Evolutionary conservation across 2,329 filamentous ascomycete species (phyloP).

Genomic region (Mycosphaerella sp.): DNA sequence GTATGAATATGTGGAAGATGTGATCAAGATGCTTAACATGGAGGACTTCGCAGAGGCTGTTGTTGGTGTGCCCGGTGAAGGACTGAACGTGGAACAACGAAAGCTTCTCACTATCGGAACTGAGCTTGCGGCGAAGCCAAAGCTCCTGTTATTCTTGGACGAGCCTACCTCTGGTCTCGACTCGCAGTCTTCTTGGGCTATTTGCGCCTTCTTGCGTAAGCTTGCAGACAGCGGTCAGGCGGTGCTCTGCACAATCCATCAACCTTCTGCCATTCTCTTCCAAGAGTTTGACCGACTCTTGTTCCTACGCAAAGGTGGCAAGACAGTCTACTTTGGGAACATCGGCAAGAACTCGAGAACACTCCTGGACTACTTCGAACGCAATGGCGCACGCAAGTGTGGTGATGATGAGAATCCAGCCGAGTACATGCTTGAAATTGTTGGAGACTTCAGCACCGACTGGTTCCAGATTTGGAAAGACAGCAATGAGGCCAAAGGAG

Average conservation of each 20-base stretch:
- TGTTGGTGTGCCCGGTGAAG: constrained; percentile 56
- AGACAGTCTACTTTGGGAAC: constrained; percentile 45
- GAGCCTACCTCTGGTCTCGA: constrained; percentile 56
- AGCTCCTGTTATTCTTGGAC: constrained; percentile 58
- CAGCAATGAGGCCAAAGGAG: constrained; percentile 26
- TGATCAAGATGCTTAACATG: constrained; percentile 62
- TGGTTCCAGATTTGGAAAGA: constrained; percentile 40
- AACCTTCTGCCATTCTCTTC: constrained; percentile 42
- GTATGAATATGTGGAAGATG: constrained; percentile 55
- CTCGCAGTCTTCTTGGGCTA: constrained; percentile 58
- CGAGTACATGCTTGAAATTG: constrained; percentile 63
- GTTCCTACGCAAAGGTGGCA: constrained; percentile 40
- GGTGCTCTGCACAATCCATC: constrained; percentile 45
- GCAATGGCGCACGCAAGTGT: constrained; percentile 56
- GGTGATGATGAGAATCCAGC: constrained; percentile 58
- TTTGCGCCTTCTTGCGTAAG: constrained; percentile 56
- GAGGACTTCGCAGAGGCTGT: constrained; percentile 57
- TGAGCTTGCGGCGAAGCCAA: constrained; percentile 41
- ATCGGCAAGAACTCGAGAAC: constrained; percentile 39
- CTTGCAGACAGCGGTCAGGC: constrained; percentile 47
- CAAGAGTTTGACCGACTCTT: constrained; percentile 42
- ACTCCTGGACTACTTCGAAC: constrained; percentile 51
- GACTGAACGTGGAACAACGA: constrained; percentile 56
- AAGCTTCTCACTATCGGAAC: constrained; percentile 56
- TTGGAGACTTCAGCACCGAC: constrained; percentile 35